A percentile compares a stretch with the other conserved stretches of the same genome.
Evolutionary conservation across 768 basidiomycete species (phyloP).

Genomic region (Lentinula edodes): DNA sequence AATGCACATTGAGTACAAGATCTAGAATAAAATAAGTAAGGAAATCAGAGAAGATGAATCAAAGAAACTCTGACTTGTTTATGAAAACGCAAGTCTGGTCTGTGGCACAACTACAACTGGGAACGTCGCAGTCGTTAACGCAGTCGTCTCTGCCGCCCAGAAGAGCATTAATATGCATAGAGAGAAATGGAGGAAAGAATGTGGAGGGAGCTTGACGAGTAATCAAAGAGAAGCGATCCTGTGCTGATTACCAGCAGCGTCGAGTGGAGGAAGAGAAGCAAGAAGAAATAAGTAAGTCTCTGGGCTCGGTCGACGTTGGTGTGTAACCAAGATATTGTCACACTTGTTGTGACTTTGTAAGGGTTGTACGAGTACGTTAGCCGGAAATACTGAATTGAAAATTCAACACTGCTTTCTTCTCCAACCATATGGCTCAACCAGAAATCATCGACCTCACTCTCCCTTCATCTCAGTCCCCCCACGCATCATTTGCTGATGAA

Average conservation of each 20-base stretch:
- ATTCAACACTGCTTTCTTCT: not conserved
- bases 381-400: not conserved
- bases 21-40: constrained; percentile 29
- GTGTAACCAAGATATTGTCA: constrained; percentile 7
- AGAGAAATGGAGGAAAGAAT: constrained; percentile 22
- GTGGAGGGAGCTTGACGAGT: constrained; percentile 20
- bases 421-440: not conserved
- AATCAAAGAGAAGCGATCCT: constrained; percentile 5
- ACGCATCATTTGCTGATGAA: not conserved
- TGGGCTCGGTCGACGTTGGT: constrained; percentile 10
- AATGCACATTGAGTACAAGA: constrained; percentile 50
- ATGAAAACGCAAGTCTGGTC: constrained; percentile 57
- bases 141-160: constrained; percentile 33
- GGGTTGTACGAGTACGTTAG: not conserved
- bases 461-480: constrained; percentile 6
- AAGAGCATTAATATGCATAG: constrained; percentile 33
- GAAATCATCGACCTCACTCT: not conserved
- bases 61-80: constrained; percentile 40
- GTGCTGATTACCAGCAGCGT: constrained; percentile 4
- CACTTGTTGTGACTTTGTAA: not conserved
- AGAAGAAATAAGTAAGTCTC: not conserved
- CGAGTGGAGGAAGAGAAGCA: not conserved
- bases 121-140: constrained; percentile 32
- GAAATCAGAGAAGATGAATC: not conserved
- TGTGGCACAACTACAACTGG: constrained; percentile 49